These are phyloP conservation scores for Cutaneotrichosporon mucoides DNA, from an alignment of 1,284 basidiomycete genomes.

Conservation along the genomic window DNA sequence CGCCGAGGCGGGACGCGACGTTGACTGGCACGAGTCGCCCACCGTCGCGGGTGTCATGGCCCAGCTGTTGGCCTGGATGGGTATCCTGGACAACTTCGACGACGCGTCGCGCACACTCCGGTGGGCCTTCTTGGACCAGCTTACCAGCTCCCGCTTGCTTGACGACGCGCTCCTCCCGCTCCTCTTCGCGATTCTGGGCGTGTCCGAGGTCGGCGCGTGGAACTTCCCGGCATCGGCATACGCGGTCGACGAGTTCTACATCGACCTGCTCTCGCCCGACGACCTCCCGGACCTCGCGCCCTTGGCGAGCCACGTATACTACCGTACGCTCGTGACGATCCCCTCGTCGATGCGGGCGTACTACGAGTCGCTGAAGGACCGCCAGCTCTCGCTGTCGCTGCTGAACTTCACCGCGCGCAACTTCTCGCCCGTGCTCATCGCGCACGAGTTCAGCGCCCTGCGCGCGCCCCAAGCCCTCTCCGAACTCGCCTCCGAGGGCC, in stretches of 20 bases:
- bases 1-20: slow-evolving; percentile 54
- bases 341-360: slow-evolving; percentile 79
- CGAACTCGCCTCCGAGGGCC: slow-evolving; percentile 72
- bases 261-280: slow-evolving; percentile 60
- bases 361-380: slow-evolving; percentile 83
- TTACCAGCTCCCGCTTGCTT: slow-evolving; percentile 68
- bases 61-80: slow-evolving; percentile 82
- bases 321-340: slow-evolving; percentile 72
- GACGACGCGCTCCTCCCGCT: slow-evolving; percentile 66
- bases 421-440: slow-evolving; percentile 87
- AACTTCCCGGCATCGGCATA: slow-evolving; percentile 59
- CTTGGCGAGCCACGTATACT: slow-evolving; percentile 83
- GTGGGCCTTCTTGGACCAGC: slow-evolving; percentile 72
- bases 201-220: slow-evolving; percentile 46
- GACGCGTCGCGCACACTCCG: slow-evolving; percentile 57
- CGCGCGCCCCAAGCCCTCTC: slow-evolving; percentile 61
- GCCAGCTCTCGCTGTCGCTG: slow-evolving; percentile 73
- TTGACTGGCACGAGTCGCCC: slow-evolving; percentile 48
- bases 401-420: slow-evolving; percentile 74
- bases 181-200: slow-evolving; percentile 64
- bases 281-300: slow-evolving; percentile 56
- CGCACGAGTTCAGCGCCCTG: slow-evolving; percentile 72
- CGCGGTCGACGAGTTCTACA: slow-evolving; percentile 76
- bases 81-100: slow-evolving; percentile 78
- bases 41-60: slow-evolving; percentile 38